Evolutionary conservation across 306 rosid species (phyloP), one percentile per base, ranked within the genome.

Genomic region (Oxytropis ochrocephala): DNA sequence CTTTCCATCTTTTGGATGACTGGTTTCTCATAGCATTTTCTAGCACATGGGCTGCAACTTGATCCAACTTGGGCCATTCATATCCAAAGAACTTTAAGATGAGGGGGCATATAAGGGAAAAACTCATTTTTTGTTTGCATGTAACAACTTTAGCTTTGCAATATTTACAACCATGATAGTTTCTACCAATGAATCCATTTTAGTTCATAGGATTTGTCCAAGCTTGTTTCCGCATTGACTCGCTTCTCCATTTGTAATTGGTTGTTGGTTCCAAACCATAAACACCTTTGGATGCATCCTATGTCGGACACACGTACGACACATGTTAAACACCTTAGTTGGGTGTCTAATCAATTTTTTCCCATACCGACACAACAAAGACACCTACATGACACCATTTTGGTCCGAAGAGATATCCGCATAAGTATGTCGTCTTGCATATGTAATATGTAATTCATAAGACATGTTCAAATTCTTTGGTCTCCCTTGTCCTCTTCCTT

Each of bases 181-280:
- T 42, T 17, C 66, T 44, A 30, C 36, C 33, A 63, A 39, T 18
- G 51, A 44, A 27, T 62, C 55, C 49, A 61, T 42, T 13, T 52
- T 68, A 47, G 56, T 33, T 80, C 11, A n/a, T 75, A 38, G 49
- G 60, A 49, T 43, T 48, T 64, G 8, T 62, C 61, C 48, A 30
- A 43, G 24, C 43, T 58, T 47, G 17, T 35, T 46, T 66, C 73
- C 32, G 13, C 51, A 36, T 46, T 29, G 42, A 12, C 58, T 14
- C 48, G 52, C 64, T 56, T 56, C 70, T 11, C 44, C n/a, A 18
- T 70, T 58, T 58, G 33, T 58, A 41, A 51, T 71, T 67, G 60
- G 61, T 75, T 49, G 3, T 67, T 64, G 38, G 18, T 62, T 35
- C 64, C 42, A 42, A 24, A 24, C 3, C 29, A 24, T 24, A 24